Percentiles rank a stretch among this genome's conserved stretches.
Conservation (phyloP, 2,329 filamentous ascomycete species). For the Pestalotiopsis sp. region DNA sequence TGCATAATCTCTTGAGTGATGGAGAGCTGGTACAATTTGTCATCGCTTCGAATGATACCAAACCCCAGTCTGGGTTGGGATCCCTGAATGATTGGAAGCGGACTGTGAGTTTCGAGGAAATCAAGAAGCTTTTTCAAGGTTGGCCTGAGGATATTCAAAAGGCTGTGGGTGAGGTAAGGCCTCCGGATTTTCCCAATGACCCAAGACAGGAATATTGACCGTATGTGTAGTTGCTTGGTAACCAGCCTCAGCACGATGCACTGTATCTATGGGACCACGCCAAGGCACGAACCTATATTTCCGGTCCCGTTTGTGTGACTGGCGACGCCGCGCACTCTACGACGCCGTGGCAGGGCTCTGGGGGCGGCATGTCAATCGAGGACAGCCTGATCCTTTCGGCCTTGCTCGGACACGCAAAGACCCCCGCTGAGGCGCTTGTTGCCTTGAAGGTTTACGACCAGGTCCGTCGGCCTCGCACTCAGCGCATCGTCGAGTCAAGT, state of each 20-base stretch:
- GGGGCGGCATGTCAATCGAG: constrained; percentile 9
- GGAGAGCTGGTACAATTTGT: constrained; percentile 24
- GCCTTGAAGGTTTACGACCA: constrained; percentile 23
- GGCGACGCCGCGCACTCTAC: constrained; percentile 12
- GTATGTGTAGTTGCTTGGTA: constrained; percentile 22
- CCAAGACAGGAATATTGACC: not conserved
- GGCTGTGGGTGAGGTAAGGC: constrained; percentile 25
- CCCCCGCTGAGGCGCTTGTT: constrained; percentile 14
- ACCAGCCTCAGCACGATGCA: constrained; percentile 20
- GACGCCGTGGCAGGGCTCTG: constrained; percentile 2
- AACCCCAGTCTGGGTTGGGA: constrained; percentile 3
- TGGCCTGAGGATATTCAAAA: constrained; percentile 23
- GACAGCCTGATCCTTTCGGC: constrained; percentile 16
- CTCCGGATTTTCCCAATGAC: not conserved
- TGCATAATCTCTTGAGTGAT: constrained; percentile 23
- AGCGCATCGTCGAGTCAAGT: constrained; percentile 26
- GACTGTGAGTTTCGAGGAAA: constrained; percentile 20
- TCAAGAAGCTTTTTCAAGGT: constrained; percentile 20
- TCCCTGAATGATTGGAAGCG: constrained; percentile 21
- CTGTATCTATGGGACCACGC: constrained; percentile 30
- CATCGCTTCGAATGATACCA: constrained; percentile 20
- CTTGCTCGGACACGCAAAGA: constrained; percentile 21
- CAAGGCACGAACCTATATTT: constrained; percentile 4
- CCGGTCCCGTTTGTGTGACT: not conserved
- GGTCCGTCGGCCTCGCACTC: constrained; percentile 23